Evolutionary conservation across 1,139 yeast species (phyloP).

Genomic region (Yamadazyma diospyri): DNA sequence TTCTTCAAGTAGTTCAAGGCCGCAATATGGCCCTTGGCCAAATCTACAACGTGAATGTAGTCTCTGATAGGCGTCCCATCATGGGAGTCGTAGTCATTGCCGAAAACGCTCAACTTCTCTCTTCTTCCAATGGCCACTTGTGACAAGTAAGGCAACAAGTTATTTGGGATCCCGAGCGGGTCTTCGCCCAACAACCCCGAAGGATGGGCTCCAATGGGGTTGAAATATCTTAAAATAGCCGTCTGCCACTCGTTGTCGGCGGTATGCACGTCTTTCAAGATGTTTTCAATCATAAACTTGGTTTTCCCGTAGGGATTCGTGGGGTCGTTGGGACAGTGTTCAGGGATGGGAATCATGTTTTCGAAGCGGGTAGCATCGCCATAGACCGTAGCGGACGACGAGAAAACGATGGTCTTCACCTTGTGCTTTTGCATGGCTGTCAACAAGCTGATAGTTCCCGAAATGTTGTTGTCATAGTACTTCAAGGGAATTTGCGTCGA

Average conservation of each 20-base stretch:
- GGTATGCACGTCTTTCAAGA: conserved; percentile 54
- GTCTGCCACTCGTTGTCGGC: conserved; percentile 52
- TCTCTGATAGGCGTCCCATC: conserved; percentile 86
- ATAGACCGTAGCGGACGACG: conserved; percentile 81
- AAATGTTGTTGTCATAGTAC: conserved; percentile 68
- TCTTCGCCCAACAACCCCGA: conserved; percentile 79
- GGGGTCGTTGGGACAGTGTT: conserved; percentile 72
- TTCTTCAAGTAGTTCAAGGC: conserved; percentile 58
- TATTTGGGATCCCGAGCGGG: conserved; percentile 75
- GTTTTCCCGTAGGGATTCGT: conserved; percentile 78
- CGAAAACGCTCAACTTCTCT: conserved; percentile 61
- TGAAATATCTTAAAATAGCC: conserved; percentile 72
- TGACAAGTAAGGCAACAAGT: conserved; percentile 69
- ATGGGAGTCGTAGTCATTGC: conserved; percentile 63
- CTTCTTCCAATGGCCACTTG: conserved; percentile 77
- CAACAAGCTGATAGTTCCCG: conserved; percentile 61
- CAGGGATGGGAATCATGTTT: conserved; percentile 78
- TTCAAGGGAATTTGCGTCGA: conserved; percentile 68
- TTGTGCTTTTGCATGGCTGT: conserved; percentile 45
- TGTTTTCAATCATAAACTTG: conserved; percentile 61
- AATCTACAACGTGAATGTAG: conserved; percentile 77
- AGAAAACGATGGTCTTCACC: conserved; percentile 65
- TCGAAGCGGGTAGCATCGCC: conserved; percentile 78
- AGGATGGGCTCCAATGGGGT: conserved; percentile 85
- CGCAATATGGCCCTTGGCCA: conserved; percentile 77